Conservation (phyloP, 2,329 filamentous ascomycete genomes). For the Gnomoniopsis smithogilvyi region DNA sequence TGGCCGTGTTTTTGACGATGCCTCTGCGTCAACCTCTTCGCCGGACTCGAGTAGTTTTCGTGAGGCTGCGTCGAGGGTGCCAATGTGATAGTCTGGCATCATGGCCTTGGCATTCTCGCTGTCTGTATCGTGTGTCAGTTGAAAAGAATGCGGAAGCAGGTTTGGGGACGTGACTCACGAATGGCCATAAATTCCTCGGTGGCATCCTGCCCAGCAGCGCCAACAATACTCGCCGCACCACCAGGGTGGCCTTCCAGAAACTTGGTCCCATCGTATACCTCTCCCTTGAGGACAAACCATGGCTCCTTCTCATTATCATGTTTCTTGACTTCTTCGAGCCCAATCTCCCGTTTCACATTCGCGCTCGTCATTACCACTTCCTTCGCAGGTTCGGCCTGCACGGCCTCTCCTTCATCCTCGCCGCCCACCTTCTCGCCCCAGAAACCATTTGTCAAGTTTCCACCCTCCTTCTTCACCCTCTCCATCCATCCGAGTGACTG, state of each 20-base stretch:
- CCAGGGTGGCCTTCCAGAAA: slow-evolving; percentile 84
- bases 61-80: slow-evolving; percentile 64
- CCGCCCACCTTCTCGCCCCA: slow-evolving; percentile 74
- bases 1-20: slow-evolving; percentile 38
- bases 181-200: slow-evolving; percentile 91
- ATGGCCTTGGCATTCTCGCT: slow-evolving; percentile 89
- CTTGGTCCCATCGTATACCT: slow-evolving; percentile 82
- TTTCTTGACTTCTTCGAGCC: slow-evolving; percentile 66
- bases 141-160: background rate
- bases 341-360: slow-evolving; percentile 59
- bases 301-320: slow-evolving; percentile 65
- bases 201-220: slow-evolving; percentile 76
- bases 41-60: slow-evolving; percentile 48
- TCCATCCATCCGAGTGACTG: slow-evolving; percentile 92
- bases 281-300: slow-evolving; percentile 86
- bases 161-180: slow-evolving; percentile 54
- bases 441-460: slow-evolving; percentile 74
- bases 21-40: slow-evolving; percentile 30
- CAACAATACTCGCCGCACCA: slow-evolving; percentile 79
- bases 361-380: slow-evolving; percentile 78
- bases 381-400: slow-evolving; percentile 47
- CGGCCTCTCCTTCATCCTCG: slow-evolving; percentile 37
- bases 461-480: slow-evolving; percentile 76
- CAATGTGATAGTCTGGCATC: slow-evolving; percentile 85
- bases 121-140: slow-evolving; percentile 49